Conservation (phyloP, 345 rosid species). For the Gossypium stocksii region DNA sequence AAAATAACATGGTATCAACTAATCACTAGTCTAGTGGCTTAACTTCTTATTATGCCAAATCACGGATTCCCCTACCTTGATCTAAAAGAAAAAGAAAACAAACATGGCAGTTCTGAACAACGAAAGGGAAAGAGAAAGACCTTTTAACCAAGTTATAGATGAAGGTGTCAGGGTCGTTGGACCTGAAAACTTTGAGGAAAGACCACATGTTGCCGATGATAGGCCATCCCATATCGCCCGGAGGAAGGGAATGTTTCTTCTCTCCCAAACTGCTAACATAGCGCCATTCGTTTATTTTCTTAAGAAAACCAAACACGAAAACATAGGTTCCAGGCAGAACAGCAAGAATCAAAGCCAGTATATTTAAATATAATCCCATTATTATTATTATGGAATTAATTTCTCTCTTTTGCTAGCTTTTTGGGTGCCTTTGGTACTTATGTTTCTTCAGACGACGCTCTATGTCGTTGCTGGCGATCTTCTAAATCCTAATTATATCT, state of each 20-base stretch:
- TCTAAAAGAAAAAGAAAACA: too few species aligned
- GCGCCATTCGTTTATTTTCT: slow-evolving; percentile 11
- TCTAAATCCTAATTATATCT: neutral
- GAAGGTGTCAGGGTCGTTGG: slow-evolving; percentile 21
- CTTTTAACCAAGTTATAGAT: slow-evolving; percentile 4
- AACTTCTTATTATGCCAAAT: too few species aligned
- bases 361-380: slow-evolving; percentile 12
- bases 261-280: slow-evolving; percentile 29
- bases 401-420: neutral
- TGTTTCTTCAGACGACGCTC: neutral
- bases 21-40: too few species aligned
- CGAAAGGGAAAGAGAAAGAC: neutral
- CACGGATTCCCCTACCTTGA: too few species aligned
- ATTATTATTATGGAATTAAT: neutral
- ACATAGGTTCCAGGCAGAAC: slow-evolving; percentile 10
- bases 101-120: neutral
- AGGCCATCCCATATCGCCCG: slow-evolving; percentile 25
- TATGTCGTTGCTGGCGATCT: neutral
- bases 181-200: slow-evolving; percentile 42
- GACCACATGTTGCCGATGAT: slow-evolving; percentile 33
- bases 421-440: neutral
- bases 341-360: slow-evolving; percentile 13
- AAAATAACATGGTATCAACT: neutral
- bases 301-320: slow-evolving; percentile 17
- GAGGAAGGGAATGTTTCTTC: slow-evolving; percentile 25